Base-by-base conservation (phyloP, 192 early-diverging fungal species). In the Rhizophagus prolifer region DNA sequence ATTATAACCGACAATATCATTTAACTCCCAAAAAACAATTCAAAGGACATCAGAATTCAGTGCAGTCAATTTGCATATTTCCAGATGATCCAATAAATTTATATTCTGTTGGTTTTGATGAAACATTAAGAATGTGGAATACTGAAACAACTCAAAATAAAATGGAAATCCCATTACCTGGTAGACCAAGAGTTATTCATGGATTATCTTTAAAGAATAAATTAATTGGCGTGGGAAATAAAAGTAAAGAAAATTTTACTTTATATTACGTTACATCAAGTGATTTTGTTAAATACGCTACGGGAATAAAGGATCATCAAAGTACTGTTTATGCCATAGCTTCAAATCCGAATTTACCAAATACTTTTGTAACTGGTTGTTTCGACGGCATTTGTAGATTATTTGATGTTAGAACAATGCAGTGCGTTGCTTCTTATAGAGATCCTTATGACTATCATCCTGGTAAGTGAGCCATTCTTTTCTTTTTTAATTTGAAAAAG, bases 281-380 rank as follows among this genome's bases (percentile, higher is more conserved):
- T 34, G 66, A 30, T 13, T 21, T 68, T 5, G 66, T 68, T 19
- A 21, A 68, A 30, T 38, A 16, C 28, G 26, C 19, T n/a, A 31
- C 21, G 19, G 21, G 9, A 41, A 41, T 38, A 68, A 38, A 38
- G 28, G 30, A 38, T 9, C 66, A 68, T 41, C n/a, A 68, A 31
- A 68, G 66, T 41, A 68, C 28, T 23, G 66, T 68, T 68, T 68
- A 68, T 68, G 66, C 30, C 8, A 23, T 68, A 38, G 66, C 66
- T 68, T 68, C 66, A 9, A 68, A 68, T 68, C 19, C 38, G 41
- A 31, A 31, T 68, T 14, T 68, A 31, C 34, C 66, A 68, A 31
- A 68, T 38, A 68, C 66, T 4, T 68, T 68, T 38, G 66, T 41
- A n/a, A 31, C 66, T 2, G 66, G 66, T n/a, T 38, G 34, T 68